A percentile compares a stretch with the other conserved stretches of the same genome.
Conservation (phyloP, 1,139 yeast species). For the Suhomyces maxii region DNA sequence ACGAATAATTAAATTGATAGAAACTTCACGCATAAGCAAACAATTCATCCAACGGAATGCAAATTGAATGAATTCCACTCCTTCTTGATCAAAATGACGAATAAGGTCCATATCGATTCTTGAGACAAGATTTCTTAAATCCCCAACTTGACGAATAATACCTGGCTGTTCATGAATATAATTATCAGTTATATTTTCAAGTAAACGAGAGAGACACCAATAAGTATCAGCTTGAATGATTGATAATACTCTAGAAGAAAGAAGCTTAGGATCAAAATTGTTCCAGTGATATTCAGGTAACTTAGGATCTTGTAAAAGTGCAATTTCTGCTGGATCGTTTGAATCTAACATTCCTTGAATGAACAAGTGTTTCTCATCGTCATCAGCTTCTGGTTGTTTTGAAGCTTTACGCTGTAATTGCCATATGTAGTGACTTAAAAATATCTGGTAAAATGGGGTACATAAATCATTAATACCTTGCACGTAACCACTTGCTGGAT, state of each 20-base stretch:
- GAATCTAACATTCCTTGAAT: slow-evolving; percentile 40
- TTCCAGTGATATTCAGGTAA: slow-evolving; percentile 29
- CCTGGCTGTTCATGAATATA: slow-evolving; percentile 99
- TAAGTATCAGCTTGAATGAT: slow-evolving; percentile 88
- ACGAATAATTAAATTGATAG: slow-evolving; percentile 73
- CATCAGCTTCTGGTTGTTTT: slow-evolving; percentile 21
- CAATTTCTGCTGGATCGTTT: slow-evolving; percentile 29
- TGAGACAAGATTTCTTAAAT: slow-evolving; percentile 71
- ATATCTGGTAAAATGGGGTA: slow-evolving; percentile 92
- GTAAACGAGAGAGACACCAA: slow-evolving; percentile 89
- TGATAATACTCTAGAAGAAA: slow-evolving; percentile 50
- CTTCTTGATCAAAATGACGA: slow-evolving; percentile 74
- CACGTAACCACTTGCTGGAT: slow-evolving; percentile 98
- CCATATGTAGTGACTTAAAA: slow-evolving; percentile 68
- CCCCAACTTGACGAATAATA: slow-evolving; percentile 84
- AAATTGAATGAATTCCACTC: slow-evolving; percentile 90
- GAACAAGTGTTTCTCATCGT: slow-evolving; percentile 29
- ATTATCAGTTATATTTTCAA: slow-evolving; percentile 94
- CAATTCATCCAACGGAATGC: slow-evolving; percentile 99
- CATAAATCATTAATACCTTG: slow-evolving; percentile 96
- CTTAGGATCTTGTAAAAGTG: slow-evolving; percentile 29
- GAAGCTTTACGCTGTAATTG: slow-evolving; percentile 33
- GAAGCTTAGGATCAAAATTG: slow-evolving; percentile 59
- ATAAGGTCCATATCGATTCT: slow-evolving; percentile 77
- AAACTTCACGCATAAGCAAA: slow-evolving; percentile 87